Conservation (phyloP, 169 alveolate genomes). For the Plasmodium coatneyi region DNA sequence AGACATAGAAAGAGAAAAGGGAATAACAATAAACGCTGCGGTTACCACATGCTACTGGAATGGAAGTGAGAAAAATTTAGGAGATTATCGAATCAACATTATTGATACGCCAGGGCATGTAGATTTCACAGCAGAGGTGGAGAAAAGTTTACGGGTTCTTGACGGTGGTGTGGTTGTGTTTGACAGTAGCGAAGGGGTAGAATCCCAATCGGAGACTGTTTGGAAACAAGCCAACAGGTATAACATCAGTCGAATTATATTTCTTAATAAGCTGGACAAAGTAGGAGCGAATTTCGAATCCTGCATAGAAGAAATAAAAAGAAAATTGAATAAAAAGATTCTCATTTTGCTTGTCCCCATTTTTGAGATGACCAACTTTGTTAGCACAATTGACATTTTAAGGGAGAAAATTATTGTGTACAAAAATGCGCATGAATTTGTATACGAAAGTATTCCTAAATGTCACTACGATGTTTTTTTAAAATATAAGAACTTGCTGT, state of each 20-base stretch:
- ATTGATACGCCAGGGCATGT: slow-evolving; percentile 99
- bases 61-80: slow-evolving; percentile 84
- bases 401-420: slow-evolving; percentile 76
- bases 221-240: slow-evolving; percentile 94
- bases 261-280: slow-evolving; percentile 95
- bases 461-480: slow-evolving; percentile 75
- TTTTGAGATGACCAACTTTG: slow-evolving; percentile 87
- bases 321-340: slow-evolving; percentile 89
- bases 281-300: slow-evolving; percentile 91
- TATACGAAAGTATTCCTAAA: slow-evolving; percentile 42
- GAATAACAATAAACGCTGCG: slow-evolving; percentile 97
- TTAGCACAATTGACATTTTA: slow-evolving; percentile 91
- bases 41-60: slow-evolving; percentile 96
- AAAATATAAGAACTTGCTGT: slow-evolving; percentile 80
- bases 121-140: slow-evolving; percentile 96
- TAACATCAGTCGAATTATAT: slow-evolving; percentile 92
- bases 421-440: slow-evolving; percentile 70
- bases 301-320: slow-evolving; percentile 89
- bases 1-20: slow-evolving; percentile 96
- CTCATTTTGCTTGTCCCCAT: slow-evolving; percentile 92
- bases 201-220: slow-evolving; percentile 96
- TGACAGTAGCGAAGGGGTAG: slow-evolving; percentile 97
- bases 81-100: slow-evolving; percentile 91
- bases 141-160: slow-evolving; percentile 94
- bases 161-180: slow-evolving; percentile 98